These are phyloP conservation scores for Botryobasidium botryosum DNA, from an alignment of 768 basidiomycete genomes.

Conservation along the genomic window DNA sequence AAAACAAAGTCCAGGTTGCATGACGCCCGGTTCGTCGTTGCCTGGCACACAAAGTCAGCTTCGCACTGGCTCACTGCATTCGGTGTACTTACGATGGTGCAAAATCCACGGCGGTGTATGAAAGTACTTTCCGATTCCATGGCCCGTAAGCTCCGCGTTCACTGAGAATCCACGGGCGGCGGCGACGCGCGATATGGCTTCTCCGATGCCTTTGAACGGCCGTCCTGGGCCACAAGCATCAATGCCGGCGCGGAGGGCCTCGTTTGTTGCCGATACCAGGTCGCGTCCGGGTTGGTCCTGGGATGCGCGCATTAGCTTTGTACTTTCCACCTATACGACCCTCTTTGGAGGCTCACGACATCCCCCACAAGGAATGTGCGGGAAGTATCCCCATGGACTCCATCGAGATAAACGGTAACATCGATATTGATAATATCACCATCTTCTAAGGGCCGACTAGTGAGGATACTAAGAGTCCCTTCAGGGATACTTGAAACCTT, in stretches of 20 bases:
- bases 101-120: constrained; percentile 73
- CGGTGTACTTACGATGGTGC: constrained; percentile 40
- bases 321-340: too few species aligned
- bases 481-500: not conserved
- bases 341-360: constrained; percentile 44
- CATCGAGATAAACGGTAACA: constrained; percentile 65
- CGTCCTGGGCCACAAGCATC: constrained; percentile 51
- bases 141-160: constrained; percentile 60
- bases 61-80: not conserved
- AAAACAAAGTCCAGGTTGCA: constrained; percentile 79
- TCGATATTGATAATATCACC: constrained; percentile 85
- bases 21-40: constrained; percentile 66
- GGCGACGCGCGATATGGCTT: constrained; percentile 41
- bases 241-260: constrained; percentile 57
- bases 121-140: constrained; percentile 72
- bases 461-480: too few species aligned
- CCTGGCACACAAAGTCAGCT: constrained; percentile 25
- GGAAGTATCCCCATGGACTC: constrained; percentile 84
- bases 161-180: constrained; percentile 34
- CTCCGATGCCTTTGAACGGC: constrained; percentile 54
- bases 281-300: constrained; percentile 57
- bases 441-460: constrained; percentile 59
- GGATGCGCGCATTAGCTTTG: not conserved
- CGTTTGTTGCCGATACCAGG: constrained; percentile 42
- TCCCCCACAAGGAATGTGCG: constrained; percentile 65